Base-by-base conservation (phyloP, 345 rosid genomes). In the Physaria fendleri region DNA sequence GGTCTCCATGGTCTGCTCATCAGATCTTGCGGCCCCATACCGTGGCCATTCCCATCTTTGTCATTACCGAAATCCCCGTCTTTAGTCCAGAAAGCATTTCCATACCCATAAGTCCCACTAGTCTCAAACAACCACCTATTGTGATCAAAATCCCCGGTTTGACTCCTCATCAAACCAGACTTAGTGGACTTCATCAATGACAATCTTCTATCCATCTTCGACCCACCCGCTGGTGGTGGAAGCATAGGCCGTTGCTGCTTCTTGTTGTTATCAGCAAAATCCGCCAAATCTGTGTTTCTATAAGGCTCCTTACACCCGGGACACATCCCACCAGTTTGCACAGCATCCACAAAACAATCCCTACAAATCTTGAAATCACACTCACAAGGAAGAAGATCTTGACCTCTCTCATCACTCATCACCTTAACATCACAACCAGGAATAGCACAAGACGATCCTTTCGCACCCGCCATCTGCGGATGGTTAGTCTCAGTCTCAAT, bases 1-100 rank as follows among this genome's bases (percentile, higher is more conserved):
- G 98, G 98, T 74, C 98, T 77, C 98, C 98, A 91, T 12, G 98
- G 98, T 71, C 87, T 85, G 74, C 64, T 86, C 87, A 92, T 79
- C 76, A 92, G 78, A 48, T 86, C 97, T 49, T 79, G 75, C 0
- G 93, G 95, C 62, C 85, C 93, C 48, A 29, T 72, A 59, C 70
- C 85, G 14, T 82, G 84, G 12, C 84, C 76, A 22, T 69, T 78
- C 8, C 82, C 95, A 20, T 84, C 92, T 30, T 84, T 77, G 4
- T 74, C 89, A 53, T 60, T 75, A 42, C 88, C 95, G 20, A 85
- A 62, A 59, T 81, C 85, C 7, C 92, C 96, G 7, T 88, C 98
- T 71, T 71, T 91, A 9, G 95, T 87, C 96, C 98, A 91, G 72
- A 91, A 88, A 47, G 98, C 98, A 77, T 91, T 91, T 16, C 98